Base-by-base conservation (phyloP, 345 rosid species). In the Garcia nutans region DNA sequence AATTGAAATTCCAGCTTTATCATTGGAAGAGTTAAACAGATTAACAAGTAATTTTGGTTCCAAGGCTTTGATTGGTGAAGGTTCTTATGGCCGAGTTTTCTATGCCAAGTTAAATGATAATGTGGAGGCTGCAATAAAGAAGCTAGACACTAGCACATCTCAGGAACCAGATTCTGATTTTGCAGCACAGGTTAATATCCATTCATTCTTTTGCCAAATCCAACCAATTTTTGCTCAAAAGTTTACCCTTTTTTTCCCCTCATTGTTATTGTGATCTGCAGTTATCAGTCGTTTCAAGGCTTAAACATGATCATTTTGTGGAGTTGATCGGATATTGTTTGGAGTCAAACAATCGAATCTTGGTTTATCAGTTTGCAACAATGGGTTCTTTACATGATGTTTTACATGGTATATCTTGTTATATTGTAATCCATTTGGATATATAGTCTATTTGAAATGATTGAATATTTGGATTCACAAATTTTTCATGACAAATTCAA, bases 31-130 rank as follows among this genome's bases (percentile, higher is more conserved):
- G 85, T 64, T 96, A 68, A 93, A 91, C 47, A 82, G 85, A 79
- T 71, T 82, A 60, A 90, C 97, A 0, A 79, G 74, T 49, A 93
- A 92, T 77, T 96, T 96, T 47, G 98, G 96, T 2, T 72, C 85
- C 23, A 91, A 93, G 88, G 89, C 99, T 23, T 76, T 96, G 85
- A 89, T 93, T 0, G 99, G 97, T 67, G 99, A 96, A 84, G 99
- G 98, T 70, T 93, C 99, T n/a, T 96, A 92, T 42, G 98, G 98
- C 72, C 90, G 98, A 41, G 99, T 93, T 76, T 96, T 91, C 78
- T 75, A 57, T 54, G 99, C 92, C 68, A 88, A 85, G 77, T 76
- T 90, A 78, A 79, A 62, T 68, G 76, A 83, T 19, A 92, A 88
- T 9, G 79, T 65, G 69, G 71, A 74, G 56, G 98, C 84, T 55